Evolutionary conservation across 2,329 filamentous ascomycete genomes (phyloP).

Genomic region (Cytospora piceae): DNA sequence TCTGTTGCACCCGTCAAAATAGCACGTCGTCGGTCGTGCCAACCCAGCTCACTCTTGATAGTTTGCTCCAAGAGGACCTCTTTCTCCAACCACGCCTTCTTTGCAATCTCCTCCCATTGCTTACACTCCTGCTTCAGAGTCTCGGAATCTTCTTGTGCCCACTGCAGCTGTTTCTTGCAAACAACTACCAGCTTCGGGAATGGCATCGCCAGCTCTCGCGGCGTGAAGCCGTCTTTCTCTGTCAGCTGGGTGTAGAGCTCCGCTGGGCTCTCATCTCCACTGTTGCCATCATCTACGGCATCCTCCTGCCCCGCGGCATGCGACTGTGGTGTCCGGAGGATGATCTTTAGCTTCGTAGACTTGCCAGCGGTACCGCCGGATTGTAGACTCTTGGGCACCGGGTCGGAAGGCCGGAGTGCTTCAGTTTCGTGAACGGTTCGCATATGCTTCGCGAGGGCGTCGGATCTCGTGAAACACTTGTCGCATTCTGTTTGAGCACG

Average conservation of each 20-base stretch:
- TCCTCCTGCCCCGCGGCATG: constrained; percentile 61
- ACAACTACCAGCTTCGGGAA: constrained; percentile 66
- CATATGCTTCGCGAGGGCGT: constrained; percentile 97
- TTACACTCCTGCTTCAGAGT: constrained; percentile 67
- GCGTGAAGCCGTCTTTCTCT: constrained; percentile 65
- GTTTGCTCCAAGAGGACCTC: constrained; percentile 78
- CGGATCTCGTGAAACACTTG: constrained; percentile 91
- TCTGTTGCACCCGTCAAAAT: constrained; percentile 55
- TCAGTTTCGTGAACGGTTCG: constrained; percentile 98
- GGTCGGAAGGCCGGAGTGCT: constrained; percentile 78
- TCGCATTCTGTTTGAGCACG: constrained; percentile 75
- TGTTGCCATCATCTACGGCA: constrained; percentile 50
- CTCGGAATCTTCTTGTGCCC: constrained; percentile 71
- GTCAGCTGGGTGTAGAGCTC: constrained; percentile 61
- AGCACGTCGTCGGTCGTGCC: constrained; percentile 61
- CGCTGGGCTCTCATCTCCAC: constrained; percentile 58
- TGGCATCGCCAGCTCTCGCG: constrained; percentile 65
- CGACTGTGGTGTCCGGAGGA: constrained; percentile 64
- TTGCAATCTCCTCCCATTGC: constrained; percentile 66
- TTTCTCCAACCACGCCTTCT: constrained; percentile 78
- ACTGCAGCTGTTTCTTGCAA: constrained; percentile 71
- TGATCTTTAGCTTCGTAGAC: constrained; percentile 62
- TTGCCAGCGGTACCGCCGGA: constrained; percentile 46
- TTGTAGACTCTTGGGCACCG: constrained; percentile 72
- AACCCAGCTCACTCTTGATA: constrained; percentile 67